Evolutionary conservation across 2,329 filamentous ascomycete genomes (phyloP).

Genomic region (Arachnopeziza araneosa): DNA sequence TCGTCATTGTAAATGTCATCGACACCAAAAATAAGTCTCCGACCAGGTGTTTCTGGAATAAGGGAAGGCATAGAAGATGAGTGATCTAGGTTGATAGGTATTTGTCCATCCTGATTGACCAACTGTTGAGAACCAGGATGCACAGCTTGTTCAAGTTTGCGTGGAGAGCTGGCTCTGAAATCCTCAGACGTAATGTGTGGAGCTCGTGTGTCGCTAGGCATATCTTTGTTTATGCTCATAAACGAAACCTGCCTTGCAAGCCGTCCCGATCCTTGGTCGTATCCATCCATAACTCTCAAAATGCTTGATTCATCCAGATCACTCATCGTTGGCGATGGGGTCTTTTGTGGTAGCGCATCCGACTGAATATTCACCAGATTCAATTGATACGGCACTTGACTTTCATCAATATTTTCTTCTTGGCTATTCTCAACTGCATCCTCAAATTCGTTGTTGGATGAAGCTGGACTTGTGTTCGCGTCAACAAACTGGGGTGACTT

Average conservation of each 20-base stretch:
- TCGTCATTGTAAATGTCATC: conserved; percentile 3
- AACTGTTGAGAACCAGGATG: neutral
- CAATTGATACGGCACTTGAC: conserved; percentile 19
- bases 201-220: neutral
- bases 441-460: conserved; percentile 25
- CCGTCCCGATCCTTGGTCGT: conserved; percentile 13
- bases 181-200: neutral
- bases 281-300: conserved; percentile 21
- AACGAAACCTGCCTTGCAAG: neutral
- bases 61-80: conserved; percentile 18
- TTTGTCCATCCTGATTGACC: neutral
- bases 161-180: neutral
- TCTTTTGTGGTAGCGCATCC: neutral
- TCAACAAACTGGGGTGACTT: conserved; percentile 37
- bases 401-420: conserved; percentile 6
- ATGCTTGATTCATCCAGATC: conserved; percentile 28
- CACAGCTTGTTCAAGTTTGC: neutral
- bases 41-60: conserved; percentile 26
- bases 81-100: neutral
- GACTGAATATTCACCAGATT: neutral
- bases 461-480: conserved; percentile 40
- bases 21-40: neutral
- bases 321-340: conserved; percentile 17
- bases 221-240: neutral
- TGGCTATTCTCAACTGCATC: conserved; percentile 12